Evolutionary conservation across 202 grass and related monocot species (phyloP), one percentile per base, ranked within the genome.

Genomic region (Zizania palustris): DNA sequence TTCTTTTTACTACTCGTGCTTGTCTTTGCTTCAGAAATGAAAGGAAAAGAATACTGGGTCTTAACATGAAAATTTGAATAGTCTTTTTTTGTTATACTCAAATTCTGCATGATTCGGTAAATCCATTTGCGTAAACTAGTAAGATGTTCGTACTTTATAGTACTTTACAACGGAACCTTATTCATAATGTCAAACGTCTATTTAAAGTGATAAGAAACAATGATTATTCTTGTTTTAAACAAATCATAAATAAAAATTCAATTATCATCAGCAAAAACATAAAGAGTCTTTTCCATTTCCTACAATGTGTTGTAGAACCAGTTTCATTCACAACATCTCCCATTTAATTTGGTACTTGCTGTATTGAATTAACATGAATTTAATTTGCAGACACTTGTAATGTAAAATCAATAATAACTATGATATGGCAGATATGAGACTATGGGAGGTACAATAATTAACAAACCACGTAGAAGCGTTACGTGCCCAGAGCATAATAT

Each of bases 261-360:
- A n/a, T n/a, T n/a, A n/a, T n/a, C n/a, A n/a, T n/a, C n/a, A n/a
- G n/a, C n/a, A n/a, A n/a, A n/a, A n/a, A n/a, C n/a, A n/a, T n/a
- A n/a, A n/a, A n/a, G n/a, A n/a, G n/a, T n/a, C n/a, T n/a, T n/a
- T n/a, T n/a, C n/a, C n/a, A n/a, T n/a, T n/a, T n/a, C n/a, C n/a
- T n/a, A n/a, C n/a, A n/a, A n/a, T n/a, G 74, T 76, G 54, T 44
- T 63, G 75, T 38, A 71, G 79, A 67, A 77, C 87, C 82, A 71
- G 73, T 87, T 73, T 90, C 69, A 85, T 82, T 89, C 19, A 76
- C 68, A 81, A 92, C 83, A 81, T 90, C 83, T 58, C 84, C 83
- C 67, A 99, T 49, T 55, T 90, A 80, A 2, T 64, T 54, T 75
- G 89, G 85, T 33, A 95, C 78, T 93, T 93, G 85, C 96, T 99